Conservation (phyloP, 164 flowering plant species). For the Nelumbo lutea region DNA sequence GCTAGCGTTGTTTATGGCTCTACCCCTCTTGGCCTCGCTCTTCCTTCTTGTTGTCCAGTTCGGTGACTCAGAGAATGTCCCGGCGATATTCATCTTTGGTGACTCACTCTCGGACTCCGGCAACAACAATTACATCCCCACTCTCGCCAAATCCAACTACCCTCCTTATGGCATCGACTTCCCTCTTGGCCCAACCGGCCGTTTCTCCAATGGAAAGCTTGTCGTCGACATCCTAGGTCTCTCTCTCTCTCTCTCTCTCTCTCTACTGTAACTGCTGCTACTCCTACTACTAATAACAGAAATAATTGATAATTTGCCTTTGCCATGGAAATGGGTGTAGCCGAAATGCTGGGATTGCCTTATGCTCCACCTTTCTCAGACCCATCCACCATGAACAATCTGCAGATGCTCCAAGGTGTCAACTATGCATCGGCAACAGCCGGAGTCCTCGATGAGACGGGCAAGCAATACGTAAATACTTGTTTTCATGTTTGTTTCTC, state of each 20-base stretch:
- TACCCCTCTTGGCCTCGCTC: too few species aligned
- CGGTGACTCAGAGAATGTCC: background rate
- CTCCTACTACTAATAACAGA: too few species aligned
- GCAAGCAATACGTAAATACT: conserved; percentile 3
- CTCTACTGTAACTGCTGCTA: too few species aligned
- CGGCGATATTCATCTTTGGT: conserved; percentile 15
- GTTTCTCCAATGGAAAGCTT: conserved; percentile 19
- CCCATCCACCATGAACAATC: conserved; percentile 3
- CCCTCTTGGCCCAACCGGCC: conserved; percentile 18
- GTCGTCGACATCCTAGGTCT: conserved; percentile 16
- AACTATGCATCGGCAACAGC: conserved; percentile 5
- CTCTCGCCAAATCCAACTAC: conserved; percentile 19
- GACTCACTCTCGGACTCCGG: conserved; percentile 19
- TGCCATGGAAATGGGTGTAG: background rate
- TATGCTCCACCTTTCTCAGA: conserved; percentile 14
- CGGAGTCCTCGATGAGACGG: conserved; percentile 19
- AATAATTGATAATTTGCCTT: too few species aligned
- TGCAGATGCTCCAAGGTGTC: background rate
- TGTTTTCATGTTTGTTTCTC: too few species aligned
- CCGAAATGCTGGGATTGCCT: conserved; percentile 13
- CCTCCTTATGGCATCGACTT: conserved; percentile 23
- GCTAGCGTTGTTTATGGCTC: too few species aligned
- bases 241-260: background rate
- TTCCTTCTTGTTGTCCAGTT: too few species aligned
- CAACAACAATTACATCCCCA: conserved; percentile 14